Percentiles rank a stretch among this genome's conserved stretches.
These are phyloP conservation scores for Fraxinus platypoda DNA, from an alignment of 305 asterid species.

Conservation along the genomic window DNA sequence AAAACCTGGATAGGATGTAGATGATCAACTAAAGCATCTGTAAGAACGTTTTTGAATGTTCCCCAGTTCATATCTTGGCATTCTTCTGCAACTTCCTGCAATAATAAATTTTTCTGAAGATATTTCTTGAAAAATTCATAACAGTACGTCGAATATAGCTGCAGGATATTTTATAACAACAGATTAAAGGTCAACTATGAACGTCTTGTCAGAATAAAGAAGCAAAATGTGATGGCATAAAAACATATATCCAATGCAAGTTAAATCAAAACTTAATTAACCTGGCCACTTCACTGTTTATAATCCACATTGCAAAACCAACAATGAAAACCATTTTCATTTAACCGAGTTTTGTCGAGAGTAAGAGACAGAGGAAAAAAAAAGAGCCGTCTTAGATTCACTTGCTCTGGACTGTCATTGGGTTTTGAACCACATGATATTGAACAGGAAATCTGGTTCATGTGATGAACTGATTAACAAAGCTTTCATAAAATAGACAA, in stretches of 20 bases:
- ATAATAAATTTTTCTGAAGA: conserved; percentile 19
- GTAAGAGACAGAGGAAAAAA: neutral
- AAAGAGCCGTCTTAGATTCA: neutral
- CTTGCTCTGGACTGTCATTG: neutral
- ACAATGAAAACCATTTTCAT: neutral
- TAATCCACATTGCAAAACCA: neutral
- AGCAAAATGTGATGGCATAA: neutral
- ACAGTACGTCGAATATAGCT: neutral
- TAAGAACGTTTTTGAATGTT: conserved; percentile 67
- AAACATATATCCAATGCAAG: neutral
- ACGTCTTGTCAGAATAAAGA: neutral
- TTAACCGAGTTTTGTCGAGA: neutral
- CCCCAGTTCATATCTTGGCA: conserved; percentile 94
- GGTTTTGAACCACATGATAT: neutral
- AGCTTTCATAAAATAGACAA: neutral
- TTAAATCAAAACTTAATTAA: neutral
- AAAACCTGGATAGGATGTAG: conserved; percentile 90
- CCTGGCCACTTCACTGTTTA: neutral
- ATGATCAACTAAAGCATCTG: conserved; percentile 85
- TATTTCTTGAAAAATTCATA: conserved; percentile 1
- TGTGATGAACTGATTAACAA: neutral
- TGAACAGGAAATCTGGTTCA: neutral
- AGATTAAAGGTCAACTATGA: neutral
- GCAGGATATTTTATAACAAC: neutral
- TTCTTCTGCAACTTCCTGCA: conserved; percentile 84